phyloP scores from a whole-genome alignment of 208 protist species.

The Herpetomonas tarakana region DNA sequence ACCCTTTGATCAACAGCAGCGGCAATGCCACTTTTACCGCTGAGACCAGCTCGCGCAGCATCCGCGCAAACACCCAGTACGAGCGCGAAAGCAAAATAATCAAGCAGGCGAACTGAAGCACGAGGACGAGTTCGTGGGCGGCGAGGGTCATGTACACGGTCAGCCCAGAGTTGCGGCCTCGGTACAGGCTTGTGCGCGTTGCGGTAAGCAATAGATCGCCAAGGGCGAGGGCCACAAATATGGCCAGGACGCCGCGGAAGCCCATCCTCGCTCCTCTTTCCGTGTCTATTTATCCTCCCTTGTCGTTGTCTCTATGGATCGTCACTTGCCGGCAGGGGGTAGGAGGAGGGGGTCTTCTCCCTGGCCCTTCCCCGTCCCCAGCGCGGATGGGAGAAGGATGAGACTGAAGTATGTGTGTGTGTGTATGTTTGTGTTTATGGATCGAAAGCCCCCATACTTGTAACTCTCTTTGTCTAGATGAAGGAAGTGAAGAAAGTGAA shows the following conservation, averaged over 20 bases:
- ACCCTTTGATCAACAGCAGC: constrained; percentile 30
- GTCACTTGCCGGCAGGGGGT: too few species aligned
- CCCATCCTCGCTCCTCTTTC: constrained; percentile 11
- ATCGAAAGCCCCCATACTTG: too few species aligned
- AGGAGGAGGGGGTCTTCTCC: too few species aligned
- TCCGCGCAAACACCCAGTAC: constrained; percentile 32
- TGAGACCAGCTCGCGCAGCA: constrained; percentile 19
- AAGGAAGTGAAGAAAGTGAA: too few species aligned
- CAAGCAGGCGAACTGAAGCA: constrained; percentile 26
- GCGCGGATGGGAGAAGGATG: too few species aligned
- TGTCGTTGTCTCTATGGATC: not conserved
- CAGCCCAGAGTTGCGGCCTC: constrained; percentile 11
- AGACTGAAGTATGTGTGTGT: not conserved
- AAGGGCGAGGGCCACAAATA: constrained; percentile 19
- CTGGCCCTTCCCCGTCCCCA: too few species aligned
- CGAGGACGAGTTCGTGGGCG: constrained; percentile 38
- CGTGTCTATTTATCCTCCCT: not conserved
- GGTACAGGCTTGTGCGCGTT: constrained; percentile 22
- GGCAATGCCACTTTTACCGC: constrained; percentile 16
- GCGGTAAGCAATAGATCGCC: constrained; percentile 39
- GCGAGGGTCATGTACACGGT: constrained; percentile 29
- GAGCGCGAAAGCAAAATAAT: constrained; percentile 26
- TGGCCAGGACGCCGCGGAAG: constrained; percentile 11
- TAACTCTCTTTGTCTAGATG: too few species aligned
- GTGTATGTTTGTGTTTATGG: not conserved